phyloP scores from a whole-genome alignment of 169 alveolate genomes.

The Eimeria maxima region DNA sequence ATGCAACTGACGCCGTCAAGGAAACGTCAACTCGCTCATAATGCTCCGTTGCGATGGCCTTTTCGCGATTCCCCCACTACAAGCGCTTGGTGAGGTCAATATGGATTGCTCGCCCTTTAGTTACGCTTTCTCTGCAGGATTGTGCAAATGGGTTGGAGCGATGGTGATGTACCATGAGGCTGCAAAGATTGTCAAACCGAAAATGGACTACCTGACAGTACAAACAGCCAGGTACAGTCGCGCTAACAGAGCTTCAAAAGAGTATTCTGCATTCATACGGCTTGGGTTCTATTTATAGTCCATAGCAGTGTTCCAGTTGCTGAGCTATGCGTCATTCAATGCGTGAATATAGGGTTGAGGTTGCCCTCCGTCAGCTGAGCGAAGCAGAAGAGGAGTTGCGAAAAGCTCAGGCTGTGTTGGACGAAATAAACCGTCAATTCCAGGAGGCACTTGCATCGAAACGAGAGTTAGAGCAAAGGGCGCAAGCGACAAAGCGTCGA shows the following conservation, averaged over 20 bases:
- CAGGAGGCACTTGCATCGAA: constrained; percentile 94
- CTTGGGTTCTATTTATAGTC: not conserved
- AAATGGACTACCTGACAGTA: constrained; percentile 94
- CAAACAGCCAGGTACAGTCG: constrained; percentile 90
- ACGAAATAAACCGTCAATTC: constrained; percentile 93
- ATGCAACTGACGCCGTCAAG: too few relatives aligned
- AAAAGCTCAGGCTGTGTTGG: constrained; percentile 92
- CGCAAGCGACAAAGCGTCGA: constrained; percentile 95
- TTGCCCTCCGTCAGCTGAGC: constrained; percentile 94
- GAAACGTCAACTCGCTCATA: not conserved
- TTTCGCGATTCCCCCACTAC: not conserved
- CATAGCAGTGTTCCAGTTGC: not conserved
- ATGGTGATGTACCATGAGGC: constrained; percentile 96
- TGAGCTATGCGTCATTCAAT: constrained; percentile 67
- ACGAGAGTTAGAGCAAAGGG: constrained; percentile 94
- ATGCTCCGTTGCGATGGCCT: not conserved
- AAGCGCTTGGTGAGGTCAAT: not conserved
- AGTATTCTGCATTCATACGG: not conserved
- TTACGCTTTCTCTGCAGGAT: constrained; percentile 85
- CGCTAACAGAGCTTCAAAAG: not conserved
- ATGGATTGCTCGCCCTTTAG: not conserved
- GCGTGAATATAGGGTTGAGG: constrained; percentile 92
- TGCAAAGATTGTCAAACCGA: constrained; percentile 98
- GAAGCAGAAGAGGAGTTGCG: constrained; percentile 95
- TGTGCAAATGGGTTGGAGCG: constrained; percentile 96